A percentile compares a stretch with the other conserved stretches of the same genome.
Evolutionary conservation across 306 rosid species (phyloP).

Genomic region (Astragalus membranaceus): DNA sequence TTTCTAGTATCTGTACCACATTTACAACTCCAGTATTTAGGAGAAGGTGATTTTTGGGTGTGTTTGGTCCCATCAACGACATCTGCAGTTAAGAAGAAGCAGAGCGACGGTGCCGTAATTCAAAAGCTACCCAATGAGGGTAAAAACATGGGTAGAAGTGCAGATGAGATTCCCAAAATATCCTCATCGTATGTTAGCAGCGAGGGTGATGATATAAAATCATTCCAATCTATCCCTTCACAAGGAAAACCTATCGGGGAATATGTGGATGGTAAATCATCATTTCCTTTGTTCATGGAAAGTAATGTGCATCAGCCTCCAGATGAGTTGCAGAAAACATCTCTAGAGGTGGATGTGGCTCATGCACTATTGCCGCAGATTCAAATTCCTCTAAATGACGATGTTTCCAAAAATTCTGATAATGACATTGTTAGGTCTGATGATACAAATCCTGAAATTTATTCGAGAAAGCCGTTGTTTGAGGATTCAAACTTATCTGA

Average conservation of each 20-base stretch:
- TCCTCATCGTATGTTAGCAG: background rate
- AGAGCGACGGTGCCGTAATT: background rate
- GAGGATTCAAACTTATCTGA: slow-evolving; percentile 28
- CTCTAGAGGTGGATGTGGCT: slow-evolving; percentile 12
- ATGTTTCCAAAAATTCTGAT: background rate
- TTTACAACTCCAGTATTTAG: slow-evolving; percentile 17
- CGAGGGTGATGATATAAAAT: background rate
- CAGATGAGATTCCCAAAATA: too few species aligned
- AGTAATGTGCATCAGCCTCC: too few species aligned
- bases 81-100: slow-evolving; percentile 14
- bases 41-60: slow-evolving; percentile 25
- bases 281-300: too few species aligned
- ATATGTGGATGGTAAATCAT: too few species aligned
- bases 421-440: slow-evolving; percentile 4
- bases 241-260: background rate
- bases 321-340: background rate
- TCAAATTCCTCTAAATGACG: background rate
- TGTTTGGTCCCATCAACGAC: background rate
- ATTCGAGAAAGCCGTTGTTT: slow-evolving; percentile 22
- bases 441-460: slow-evolving; percentile 11
- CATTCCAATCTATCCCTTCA: slow-evolving; percentile 17
- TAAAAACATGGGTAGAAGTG: slow-evolving; percentile 14
- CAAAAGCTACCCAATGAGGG: slow-evolving; percentile 22
- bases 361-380: slow-evolving; percentile 19
- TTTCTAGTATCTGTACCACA: background rate